Conservation (phyloP, 352 stramenopile species). For the Phytophthora europaea region DNA sequence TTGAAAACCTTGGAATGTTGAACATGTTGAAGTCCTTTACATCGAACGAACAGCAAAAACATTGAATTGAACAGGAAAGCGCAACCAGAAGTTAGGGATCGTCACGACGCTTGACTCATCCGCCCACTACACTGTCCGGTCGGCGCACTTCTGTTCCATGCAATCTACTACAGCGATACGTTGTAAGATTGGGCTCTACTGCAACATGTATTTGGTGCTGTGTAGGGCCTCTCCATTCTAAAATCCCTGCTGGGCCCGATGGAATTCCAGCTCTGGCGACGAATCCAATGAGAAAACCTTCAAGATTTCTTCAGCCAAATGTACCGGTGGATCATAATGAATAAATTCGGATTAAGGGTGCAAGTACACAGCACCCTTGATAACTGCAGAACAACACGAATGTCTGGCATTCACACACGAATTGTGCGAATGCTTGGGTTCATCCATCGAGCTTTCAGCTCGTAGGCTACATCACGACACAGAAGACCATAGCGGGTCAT, state of each 20-base stretch:
- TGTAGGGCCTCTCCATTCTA: neutral
- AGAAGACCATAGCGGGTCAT: no score
- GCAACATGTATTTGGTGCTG: neutral
- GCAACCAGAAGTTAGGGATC: neutral
- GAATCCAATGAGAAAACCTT: neutral
- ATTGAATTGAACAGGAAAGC: neutral
- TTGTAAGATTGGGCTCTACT: neutral
- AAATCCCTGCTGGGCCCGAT: neutral
- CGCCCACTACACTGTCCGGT: neutral
- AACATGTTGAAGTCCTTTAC: constrained; percentile 2
- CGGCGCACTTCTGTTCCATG: neutral
- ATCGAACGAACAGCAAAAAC: constrained; percentile 1
- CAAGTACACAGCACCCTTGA: no score
- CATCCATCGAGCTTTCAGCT: no score
- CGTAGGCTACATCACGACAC: no score
- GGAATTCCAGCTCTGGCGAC: neutral
- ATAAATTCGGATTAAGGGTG: neutral
- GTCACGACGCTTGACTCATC: neutral
- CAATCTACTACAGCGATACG: neutral
- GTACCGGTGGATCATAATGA: neutral
- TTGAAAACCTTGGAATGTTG: constrained; percentile 2
- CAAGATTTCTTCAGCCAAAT: neutral
- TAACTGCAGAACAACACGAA: no score
- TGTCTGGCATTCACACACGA: no score
- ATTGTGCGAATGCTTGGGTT: no score